Base-by-base conservation (phyloP, 495 filamentous ascomycete genomes). In the Parathielavia appendiculata region DNA sequence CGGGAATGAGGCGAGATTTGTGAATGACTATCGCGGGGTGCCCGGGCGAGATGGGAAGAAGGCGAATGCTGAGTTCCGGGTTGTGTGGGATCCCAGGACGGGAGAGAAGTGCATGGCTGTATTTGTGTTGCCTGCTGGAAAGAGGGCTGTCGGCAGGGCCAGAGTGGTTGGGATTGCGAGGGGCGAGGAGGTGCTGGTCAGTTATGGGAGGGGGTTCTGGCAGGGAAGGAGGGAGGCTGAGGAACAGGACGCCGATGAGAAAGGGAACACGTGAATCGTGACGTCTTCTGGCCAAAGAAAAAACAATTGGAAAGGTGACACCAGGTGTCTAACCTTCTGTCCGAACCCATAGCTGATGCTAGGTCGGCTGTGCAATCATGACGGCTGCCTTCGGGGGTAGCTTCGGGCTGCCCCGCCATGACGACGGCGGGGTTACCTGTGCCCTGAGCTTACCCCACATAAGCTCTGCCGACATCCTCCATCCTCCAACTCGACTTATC, bases 11-110 rank as follows among this genome's bases (percentile, higher is more conserved):
- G 85, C 81, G 4, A 70, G 87, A 11, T 89, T 87, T 67, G 76
- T 86, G 35, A 91, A 91, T 63, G 87, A 91, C 68, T 91, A 87
- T 61, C 77, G 87, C 17, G 86, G 87, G 1, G 75, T 90, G 5
- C 69, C 69, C 26, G 40, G 51, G 16, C n/a, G 47, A 10, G 17
- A 12, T 1, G 38, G 66, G 26, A 67, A 66, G 34, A 60, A 74
- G 13, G 73, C 83, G 1, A 86, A 86, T 66, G 80, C 81, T 16
- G 84, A 87, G 68, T 87, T 88, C 59, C 71, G 71, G 23, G 81
- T 78, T 45, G 72, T 73, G 8, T 83, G 78, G 79, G 76, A 80
- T 62, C 51, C 58, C 58, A 56, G 71, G 63, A 70, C 59, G 30
- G 64, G 64, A 49, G 79, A 76, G 76, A 79, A 69, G 67, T 77